Conservation (phyloP, 2,329 filamentous ascomycete species). For the Elsinoe arachidis region DNA sequence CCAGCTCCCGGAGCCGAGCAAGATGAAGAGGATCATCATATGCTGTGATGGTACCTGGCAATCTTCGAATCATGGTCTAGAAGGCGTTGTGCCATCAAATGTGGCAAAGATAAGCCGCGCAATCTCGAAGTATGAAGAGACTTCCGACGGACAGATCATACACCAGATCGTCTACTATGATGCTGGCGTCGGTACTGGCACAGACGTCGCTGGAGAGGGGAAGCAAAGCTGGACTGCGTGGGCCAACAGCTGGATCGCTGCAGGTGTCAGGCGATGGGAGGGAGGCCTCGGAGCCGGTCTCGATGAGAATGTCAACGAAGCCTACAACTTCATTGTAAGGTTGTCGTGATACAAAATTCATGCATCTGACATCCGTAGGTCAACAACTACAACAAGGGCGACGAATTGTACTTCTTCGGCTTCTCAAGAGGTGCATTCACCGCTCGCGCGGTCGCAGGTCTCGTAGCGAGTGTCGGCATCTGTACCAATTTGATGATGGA, state of each 20-base stretch:
- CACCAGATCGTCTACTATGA: neutral
- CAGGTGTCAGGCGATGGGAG: neutral
- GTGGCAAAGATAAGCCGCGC: neutral
- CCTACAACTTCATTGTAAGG: neutral
- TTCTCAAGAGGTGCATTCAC: constrained; percentile 39
- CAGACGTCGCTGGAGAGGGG: neutral
- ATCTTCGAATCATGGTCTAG: neutral
- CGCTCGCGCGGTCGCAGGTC: constrained; percentile 16
- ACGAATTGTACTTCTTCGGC: constrained; percentile 42
- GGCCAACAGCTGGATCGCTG: neutral
- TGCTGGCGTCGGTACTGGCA: neutral
- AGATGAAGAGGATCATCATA: neutral
- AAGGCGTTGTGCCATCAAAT: neutral
- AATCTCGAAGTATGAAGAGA: neutral
- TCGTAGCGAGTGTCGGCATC: constrained; percentile 16
- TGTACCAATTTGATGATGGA: no score
- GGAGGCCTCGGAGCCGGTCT: neutral
- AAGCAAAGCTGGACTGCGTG: neutral
- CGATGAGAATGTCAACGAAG: neutral
- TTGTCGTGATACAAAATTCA: no score
- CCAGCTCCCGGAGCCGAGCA: no score
- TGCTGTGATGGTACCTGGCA: constrained; percentile 6
- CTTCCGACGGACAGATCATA: neutral
- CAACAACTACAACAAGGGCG: constrained; percentile 19
- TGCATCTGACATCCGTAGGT: no score